Conservation (phyloP, 768 basidiomycete genomes). For the Infundibulicybe gibba region DNA sequence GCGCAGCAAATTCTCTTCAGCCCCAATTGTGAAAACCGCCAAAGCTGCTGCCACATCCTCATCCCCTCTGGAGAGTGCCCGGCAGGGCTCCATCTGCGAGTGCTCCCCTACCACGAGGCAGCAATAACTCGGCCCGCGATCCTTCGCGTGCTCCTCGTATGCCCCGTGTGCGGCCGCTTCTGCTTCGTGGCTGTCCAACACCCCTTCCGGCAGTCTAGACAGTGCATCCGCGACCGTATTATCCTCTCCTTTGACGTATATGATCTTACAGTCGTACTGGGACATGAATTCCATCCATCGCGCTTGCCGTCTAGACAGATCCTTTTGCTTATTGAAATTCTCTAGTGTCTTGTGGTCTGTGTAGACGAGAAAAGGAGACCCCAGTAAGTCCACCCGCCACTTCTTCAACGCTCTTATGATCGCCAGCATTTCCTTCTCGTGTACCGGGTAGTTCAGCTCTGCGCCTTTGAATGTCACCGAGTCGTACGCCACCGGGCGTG, state of each 20-base stretch:
- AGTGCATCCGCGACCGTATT: no score
- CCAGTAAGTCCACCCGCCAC: conserved; percentile 20
- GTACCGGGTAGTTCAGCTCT: conserved; percentile 9
- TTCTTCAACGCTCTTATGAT: conserved; percentile 24
- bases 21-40: no score
- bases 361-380: conserved; percentile 19
- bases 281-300: conserved; percentile 29
- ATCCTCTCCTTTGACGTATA: conserved; percentile 27
- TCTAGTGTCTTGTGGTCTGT: conserved; percentile 34
- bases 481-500: conserved; percentile 6
- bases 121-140: no score
- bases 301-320: conserved; percentile 23
- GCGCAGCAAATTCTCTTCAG: no score
- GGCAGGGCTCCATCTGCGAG: no score
- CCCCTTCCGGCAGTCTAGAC: no score
- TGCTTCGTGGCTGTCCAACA: no score
- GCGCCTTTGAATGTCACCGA: conserved; percentile 3
- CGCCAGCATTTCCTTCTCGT: conserved; percentile 30
- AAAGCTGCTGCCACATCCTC: no score
- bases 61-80: no score
- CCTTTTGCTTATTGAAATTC: conserved; percentile 22
- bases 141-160: no score
- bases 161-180: no score
- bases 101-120: no score
- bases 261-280: conserved; percentile 27